These are phyloP conservation scores for Pichia sp. DNA, from an alignment of 1,139 yeast species.

Conservation along the genomic window DNA sequence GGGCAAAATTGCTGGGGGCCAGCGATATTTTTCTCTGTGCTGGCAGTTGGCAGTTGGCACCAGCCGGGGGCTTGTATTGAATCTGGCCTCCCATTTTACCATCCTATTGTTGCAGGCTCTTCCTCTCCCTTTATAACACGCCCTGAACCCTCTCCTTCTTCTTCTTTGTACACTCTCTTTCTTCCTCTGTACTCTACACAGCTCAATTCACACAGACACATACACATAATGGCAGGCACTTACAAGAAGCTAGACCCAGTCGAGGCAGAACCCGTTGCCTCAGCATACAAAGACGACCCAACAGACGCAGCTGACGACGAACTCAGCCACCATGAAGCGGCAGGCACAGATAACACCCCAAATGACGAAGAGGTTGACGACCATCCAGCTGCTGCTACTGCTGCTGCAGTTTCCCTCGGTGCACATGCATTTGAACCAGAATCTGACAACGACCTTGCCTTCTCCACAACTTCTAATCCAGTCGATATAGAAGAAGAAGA, in stretches of 20 bases:
- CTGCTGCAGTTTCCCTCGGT: background rate
- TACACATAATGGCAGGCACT: background rate
- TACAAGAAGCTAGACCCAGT: background rate
- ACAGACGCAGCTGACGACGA: background rate
- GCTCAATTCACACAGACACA: conserved; percentile 1
- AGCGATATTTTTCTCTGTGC: too few relatives aligned
- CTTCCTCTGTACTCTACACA: background rate
- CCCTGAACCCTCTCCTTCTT: too few relatives aligned
- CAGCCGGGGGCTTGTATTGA: too few relatives aligned
- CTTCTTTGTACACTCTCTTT: too few relatives aligned
- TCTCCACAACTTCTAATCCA: background rate
- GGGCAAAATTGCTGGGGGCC: too few relatives aligned
- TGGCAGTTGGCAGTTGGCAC: too few relatives aligned
- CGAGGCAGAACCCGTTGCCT: background rate
- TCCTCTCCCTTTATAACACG: too few relatives aligned
- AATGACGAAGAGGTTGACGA: too few relatives aligned
- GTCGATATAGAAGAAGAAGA: conserved; percentile 2
- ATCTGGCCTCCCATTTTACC: too few relatives aligned
- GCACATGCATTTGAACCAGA: conserved; percentile 20
- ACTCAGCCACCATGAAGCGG: background rate
- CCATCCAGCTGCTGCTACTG: too few relatives aligned
- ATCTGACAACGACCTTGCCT: background rate
- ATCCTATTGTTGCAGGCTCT: too few relatives aligned
- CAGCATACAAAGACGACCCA: background rate
- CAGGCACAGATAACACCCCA: background rate